Conservation (phyloP, 2,329 filamentous ascomycete species). For the Aspergillus versicolor region DNA sequence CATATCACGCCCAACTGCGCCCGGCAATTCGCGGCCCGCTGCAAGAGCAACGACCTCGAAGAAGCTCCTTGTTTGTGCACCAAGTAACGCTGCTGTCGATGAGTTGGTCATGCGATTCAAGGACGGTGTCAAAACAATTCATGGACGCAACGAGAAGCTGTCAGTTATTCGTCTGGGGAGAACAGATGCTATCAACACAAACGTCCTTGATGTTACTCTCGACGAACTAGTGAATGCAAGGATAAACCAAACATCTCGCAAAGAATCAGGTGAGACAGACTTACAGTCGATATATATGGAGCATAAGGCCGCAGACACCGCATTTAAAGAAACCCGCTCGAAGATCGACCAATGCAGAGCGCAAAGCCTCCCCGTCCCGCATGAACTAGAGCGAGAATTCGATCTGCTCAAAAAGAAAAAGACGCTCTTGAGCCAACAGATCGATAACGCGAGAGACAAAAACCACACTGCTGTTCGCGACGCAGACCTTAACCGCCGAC, state of each 20-base stretch:
- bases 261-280: slow-evolving; percentile 49
- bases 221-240: slow-evolving; percentile 83
- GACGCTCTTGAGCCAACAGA: slow-evolving; percentile 72
- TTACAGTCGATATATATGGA: slow-evolving; percentile 69
- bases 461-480: slow-evolving; percentile 80
- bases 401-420: slow-evolving; percentile 76
- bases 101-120: slow-evolving; percentile 93
- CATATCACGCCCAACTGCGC: slow-evolving; percentile 44
- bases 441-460: slow-evolving; percentile 83
- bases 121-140: slow-evolving; percentile 74
- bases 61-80: slow-evolving; percentile 94
- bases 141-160: slow-evolving; percentile 71
- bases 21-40: slow-evolving; percentile 33
- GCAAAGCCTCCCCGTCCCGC: slow-evolving; percentile 44
- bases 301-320: slow-evolving; percentile 60
- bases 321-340: slow-evolving; percentile 69
- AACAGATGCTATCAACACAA: slow-evolving; percentile 86
- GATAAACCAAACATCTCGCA: slow-evolving; percentile 52
- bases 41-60: slow-evolving; percentile 54
- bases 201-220: slow-evolving; percentile 86
- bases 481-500: slow-evolving; percentile 78
- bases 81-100: slow-evolving; percentile 96
- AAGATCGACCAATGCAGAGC: slow-evolving; percentile 67
- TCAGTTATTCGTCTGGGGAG: slow-evolving; percentile 87
- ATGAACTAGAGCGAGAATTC: slow-evolving; percentile 69